A percentile compares a stretch with the other conserved stretches of the same genome.
phyloP scores from a whole-genome alignment of 208 protist species.

The Naegleria gruberi region DNA sequence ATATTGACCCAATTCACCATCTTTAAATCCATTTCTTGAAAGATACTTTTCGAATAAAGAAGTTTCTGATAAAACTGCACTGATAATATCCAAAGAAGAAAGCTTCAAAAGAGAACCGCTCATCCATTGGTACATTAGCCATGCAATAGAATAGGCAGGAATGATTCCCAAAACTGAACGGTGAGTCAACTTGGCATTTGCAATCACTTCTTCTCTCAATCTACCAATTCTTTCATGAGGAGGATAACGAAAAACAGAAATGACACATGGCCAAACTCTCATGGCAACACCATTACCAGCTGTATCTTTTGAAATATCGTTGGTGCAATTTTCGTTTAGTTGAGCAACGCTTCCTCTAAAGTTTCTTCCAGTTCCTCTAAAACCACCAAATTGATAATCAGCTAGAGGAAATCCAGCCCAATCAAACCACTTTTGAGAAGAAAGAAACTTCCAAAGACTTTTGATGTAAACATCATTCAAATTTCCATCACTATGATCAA shows the following conservation, averaged over 20 bases:
- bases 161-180: neutral
- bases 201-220: neutral
- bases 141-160: neutral
- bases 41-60: too few relatives aligned
- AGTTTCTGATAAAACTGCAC: too few relatives aligned
- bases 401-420: neutral
- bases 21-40: too few relatives aligned
- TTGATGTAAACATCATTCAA: neutral
- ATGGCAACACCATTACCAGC: neutral
- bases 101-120: too few relatives aligned
- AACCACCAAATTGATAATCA: neutral
- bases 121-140: neutral
- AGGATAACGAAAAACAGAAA: neutral
- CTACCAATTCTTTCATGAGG: neutral
- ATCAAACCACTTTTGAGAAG: neutral
- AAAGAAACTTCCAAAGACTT: neutral
- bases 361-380: neutral
- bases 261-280: neutral
- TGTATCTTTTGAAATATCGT: neutral
- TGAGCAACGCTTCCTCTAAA: neutral
- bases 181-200: neutral
- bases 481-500: neutral
- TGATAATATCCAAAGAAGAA: too few relatives aligned
- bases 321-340: neutral
- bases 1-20: too few relatives aligned